A percentile compares a stretch with the other conserved stretches of the same genome.
These are phyloP conservation scores for Tuber aestivum DNA, from an alignment of 495 filamentous ascomycete genomes.

Conservation along the genomic window DNA sequence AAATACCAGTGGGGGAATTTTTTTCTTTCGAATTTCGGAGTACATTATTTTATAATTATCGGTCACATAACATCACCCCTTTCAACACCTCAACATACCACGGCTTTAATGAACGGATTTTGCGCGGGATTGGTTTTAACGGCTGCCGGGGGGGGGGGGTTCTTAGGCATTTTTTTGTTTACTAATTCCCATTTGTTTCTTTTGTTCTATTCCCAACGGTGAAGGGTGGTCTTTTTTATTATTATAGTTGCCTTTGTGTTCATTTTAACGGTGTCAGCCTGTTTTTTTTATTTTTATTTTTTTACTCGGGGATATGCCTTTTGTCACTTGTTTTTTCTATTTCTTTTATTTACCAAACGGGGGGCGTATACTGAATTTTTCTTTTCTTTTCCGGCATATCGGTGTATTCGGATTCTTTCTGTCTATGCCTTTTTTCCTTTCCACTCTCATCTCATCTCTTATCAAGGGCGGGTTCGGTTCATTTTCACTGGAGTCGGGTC, in stretches of 20 bases:
- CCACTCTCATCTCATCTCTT: constrained; percentile 24
- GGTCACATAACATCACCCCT: constrained; percentile 42
- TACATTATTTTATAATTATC: constrained; percentile 42
- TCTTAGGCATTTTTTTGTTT: constrained; percentile 35
- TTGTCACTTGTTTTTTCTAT: constrained; percentile 26
- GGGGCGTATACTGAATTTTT: constrained; percentile 27
- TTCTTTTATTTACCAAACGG: constrained; percentile 39
- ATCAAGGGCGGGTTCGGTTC: constrained; percentile 28
- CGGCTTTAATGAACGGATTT: constrained; percentile 44
- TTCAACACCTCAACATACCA: constrained; percentile 40
- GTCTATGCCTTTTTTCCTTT: constrained; percentile 26
- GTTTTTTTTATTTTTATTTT: constrained; percentile 40
- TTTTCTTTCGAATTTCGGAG: constrained; percentile 10
- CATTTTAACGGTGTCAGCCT: constrained; percentile 35
- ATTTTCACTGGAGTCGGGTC: constrained; percentile 32
- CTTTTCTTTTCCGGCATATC: constrained; percentile 37
- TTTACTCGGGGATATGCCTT: constrained; percentile 31
- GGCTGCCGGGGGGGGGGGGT: constrained; percentile 21
- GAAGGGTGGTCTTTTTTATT: constrained; percentile 42
- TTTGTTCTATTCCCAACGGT: constrained; percentile 39
- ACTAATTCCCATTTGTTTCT: constrained; percentile 19
- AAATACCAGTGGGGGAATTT: not conserved
- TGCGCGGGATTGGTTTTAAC: constrained; percentile 10
- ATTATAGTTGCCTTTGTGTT: constrained; percentile 38
- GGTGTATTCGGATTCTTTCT: constrained; percentile 38